Evolutionary conservation across 352 stramenopile genomes (phyloP), one percentile per base, ranked within the genome.

Genomic region (Aphanomyces euteiches): DNA sequence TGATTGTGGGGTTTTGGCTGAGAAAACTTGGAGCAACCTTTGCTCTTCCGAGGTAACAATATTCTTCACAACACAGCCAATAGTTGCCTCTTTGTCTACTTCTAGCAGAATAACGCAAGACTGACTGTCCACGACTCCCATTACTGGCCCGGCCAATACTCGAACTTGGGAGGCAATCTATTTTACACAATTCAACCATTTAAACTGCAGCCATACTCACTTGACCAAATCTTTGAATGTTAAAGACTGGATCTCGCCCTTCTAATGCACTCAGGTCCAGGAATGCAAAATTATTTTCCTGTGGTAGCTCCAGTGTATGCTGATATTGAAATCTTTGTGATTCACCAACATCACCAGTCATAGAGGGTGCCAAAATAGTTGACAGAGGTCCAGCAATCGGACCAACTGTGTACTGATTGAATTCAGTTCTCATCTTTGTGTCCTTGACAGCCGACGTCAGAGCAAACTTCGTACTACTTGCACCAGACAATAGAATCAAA

Each of bases 31-130:
- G 41, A 89, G 86, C 0, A 87, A 36, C 1, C 73, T 71, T 8
- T 77, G 72, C 13, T 58, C 74, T 13, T 58, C 50, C 56, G 85
- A 82, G 1, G 75, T 67, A 10, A 93, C 57, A 3, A 76, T 36
- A 39, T 90, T 88, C 19, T 73, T 69, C n/a, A 90, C 67, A 3
- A 79, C 63, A 53, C 82, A 91, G 7, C 80, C 72, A 43, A 94
- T 50, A 38, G 87, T 78, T 12, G 78, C 74, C 6, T 81, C 69
- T 47, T 77, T 74, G 47, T 92, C 83, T 7, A 93, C 66, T 64
- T 94, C 87, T 13, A 93, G 73, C 0, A 94, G 74, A 36, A 94
- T 72, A 10, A 82, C 77, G 10, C 78, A 80, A 41, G 79, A 87
- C 3, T 71, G 75, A 1, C 78, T 77, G 36, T 90, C 80, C 1